Base-by-base conservation (phyloP, 2,329 filamentous ascomycete species). In the Xylaria sp. region DNA sequence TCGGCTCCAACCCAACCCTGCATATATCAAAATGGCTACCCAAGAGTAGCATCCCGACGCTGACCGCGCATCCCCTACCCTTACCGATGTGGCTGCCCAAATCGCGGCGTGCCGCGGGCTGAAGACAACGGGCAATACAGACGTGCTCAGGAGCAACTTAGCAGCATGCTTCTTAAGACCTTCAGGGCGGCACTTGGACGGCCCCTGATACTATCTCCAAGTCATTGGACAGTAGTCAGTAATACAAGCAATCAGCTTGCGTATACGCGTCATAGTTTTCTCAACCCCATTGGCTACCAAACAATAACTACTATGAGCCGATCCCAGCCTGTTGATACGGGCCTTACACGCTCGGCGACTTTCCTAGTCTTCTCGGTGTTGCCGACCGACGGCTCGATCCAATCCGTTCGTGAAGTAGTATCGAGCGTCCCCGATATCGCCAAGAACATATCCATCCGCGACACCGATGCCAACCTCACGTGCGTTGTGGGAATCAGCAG, bases 401-500 rank as follows among this genome's bases (percentile, higher is more conserved):
- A 9, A 31, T 15, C 59, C 41, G 58, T 71, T 34, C 69, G 69
- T 7, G 28, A 28, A 2, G 62, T 64, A 0, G 75, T 88, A 3
- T 80, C 86, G 5, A 76, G 78, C 23, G 72, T 88, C 55, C 77
- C 78, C 39, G 81, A 80, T 62, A 80, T 88, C 9, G 76, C 81
- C 51, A 89, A 89, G 72, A 88, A 86, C 60, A 83, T 89, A 9
- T 78, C 84, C 3, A 83, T 87, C 61, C 85, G 86, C 50, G 83
- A 87, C 52, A 79, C 82, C 2, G 77, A 74, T 13, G 81, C 83
- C 20, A 77, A 77, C 6, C 85, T 88, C 67, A 78, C 84, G 46
- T 88, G 86, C 73, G 86, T 84, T 0, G 86, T 86, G 12, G 87
- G 85, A 55, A 86, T 89, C 56, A 87, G 87, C 54, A 85, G 83